Base-by-base conservation (phyloP, 306 rosid species). In the Lupinus albus region DNA sequence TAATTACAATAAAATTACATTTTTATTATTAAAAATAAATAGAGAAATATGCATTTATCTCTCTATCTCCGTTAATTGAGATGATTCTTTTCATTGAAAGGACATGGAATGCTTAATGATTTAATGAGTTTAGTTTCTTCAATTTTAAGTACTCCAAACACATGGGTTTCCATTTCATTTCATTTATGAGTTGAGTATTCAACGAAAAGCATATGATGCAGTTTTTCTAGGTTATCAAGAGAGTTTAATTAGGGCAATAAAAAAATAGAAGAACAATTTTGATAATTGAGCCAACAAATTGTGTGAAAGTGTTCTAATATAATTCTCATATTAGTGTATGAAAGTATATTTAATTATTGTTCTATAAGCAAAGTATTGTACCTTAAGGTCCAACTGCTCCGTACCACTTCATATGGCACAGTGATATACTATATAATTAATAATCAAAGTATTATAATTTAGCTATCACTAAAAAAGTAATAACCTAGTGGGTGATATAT, bases 281-380 rank as follows among this genome's bases (percentile, higher is more conserved):
- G 14, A 52, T 46, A 11, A 52, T 52, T 33, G 36, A 16, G 6
- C 66, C 9, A 42, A 42, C 47, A 4, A 7, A 20, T n/a, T n/a
- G 3, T 16, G 16, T 8, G 30, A 59, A 59, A 68, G 18, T 68
- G n/a, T 44, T 60, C 45, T 66, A 41, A 25, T 6, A 7, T 33
- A 33, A 2, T 49, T n/a, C 4, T 20, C 17, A 7, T 61, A 13
- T 48, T 20, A 18, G 16, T 6, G 14, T 41, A 20, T 1, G 28
- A 55, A 44, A 15, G 12, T 30, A 58, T 17, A 63, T 14, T 61
- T 11, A 13, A 74, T 14, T 13, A 70, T 72, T 59, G 70, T 62
- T 67, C 67, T 62, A 7, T 14, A 81, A 39, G 69, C 39, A 70
- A 73, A 74, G 79, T 57, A 68, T 69, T n/a, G 83, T 82, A 48